Conservation (phyloP, 2,329 filamentous ascomycete species). For the Colletotrichum tabaci region DNA sequence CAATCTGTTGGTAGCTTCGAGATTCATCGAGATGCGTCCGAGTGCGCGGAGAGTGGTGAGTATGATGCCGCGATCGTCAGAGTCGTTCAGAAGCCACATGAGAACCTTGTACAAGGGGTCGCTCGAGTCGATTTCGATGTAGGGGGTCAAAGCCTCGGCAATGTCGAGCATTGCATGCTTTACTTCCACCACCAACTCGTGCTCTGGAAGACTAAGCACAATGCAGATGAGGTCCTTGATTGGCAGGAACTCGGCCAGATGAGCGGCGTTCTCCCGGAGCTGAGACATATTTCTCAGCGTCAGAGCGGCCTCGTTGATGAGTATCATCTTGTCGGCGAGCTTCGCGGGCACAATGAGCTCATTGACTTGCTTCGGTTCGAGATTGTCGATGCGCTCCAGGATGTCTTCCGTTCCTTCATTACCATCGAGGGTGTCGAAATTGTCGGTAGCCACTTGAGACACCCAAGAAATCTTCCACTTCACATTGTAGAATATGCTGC, state of each 20-base stretch:
- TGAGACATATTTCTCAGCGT: slow-evolving; percentile 98
- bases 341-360: slow-evolving; percentile 81
- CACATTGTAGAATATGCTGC: slow-evolving; percentile 84
- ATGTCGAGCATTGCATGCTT: slow-evolving; percentile 94
- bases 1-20: slow-evolving; percentile 84
- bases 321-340: slow-evolving; percentile 79
- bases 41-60: slow-evolving; percentile 86
- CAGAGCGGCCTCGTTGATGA: slow-evolving; percentile 87
- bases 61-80: slow-evolving; percentile 85
- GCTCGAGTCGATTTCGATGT: slow-evolving; percentile 77
- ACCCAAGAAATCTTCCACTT: slow-evolving; percentile 85
- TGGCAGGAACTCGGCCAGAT: slow-evolving; percentile 79
- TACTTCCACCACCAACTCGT: slow-evolving; percentile 82
- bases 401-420: slow-evolving; percentile 66
- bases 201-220: slow-evolving; percentile 81
- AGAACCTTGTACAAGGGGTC: slow-evolving; percentile 87
- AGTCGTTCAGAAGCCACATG: slow-evolving; percentile 70
- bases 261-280: slow-evolving; percentile 87
- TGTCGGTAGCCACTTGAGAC: slow-evolving; percentile 57
- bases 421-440: slow-evolving; percentile 61
- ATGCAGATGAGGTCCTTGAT: slow-evolving; percentile 89
- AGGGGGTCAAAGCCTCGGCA: slow-evolving; percentile 90
- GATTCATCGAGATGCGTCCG: slow-evolving; percentile 88
- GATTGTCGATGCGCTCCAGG: slow-evolving; percentile 77
- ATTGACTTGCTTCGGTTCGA: slow-evolving; percentile 69